Evolutionary conservation across 208 protist genomes (phyloP), one percentile per base, ranked within the genome.

Genomic region (Naegleria fowleri): DNA sequence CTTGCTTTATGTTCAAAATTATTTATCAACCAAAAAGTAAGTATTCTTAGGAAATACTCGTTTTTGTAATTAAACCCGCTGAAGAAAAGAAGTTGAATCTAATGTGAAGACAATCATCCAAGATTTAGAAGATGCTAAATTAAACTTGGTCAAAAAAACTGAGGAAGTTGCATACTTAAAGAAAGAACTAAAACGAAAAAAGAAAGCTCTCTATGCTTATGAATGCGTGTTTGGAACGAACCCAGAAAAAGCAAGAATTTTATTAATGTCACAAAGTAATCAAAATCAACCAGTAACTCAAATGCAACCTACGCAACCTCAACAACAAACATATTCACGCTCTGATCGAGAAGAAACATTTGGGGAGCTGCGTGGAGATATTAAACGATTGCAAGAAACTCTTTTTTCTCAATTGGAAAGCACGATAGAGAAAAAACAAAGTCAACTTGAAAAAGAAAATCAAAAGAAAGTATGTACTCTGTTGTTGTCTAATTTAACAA

Each of bases 1-100:
- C 22, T 58, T 88, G n/a, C 15, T 88, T 2, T 88, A 88, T 36
- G 85, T 88, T 43, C 85, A 88, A n/a, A 88, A 88, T 36, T 88
- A 58, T 39, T 88, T 88, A 39, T 29, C 39, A 1, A 38, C 16
- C 5, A 88, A 88, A n/a, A 88, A 88, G 83, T 40, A 41, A 25
- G 19, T 33, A 5, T 22, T 67, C 19, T 19, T 19, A 19, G 15
- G 51, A 58, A 5, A 58, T 5, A 58, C 5, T 58, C 51, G 15
- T 15, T 15, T n/a, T n/a, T n/a, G n/a, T n/a, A n/a, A n/a, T n/a
- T n/a, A 19, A 58, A 58, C 51, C 5, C 5, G 5, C 5, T 15
- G 15, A 67, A 67, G 55, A 79, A 79, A 79, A 36, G 67, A 79
- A 79, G 9, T 79, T 15, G 67, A 79, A 33, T 0, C 29, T 1